phyloP scores from a whole-genome alignment of 805 yeast genomes.

The Saccharomyces eubayanus region DNA sequence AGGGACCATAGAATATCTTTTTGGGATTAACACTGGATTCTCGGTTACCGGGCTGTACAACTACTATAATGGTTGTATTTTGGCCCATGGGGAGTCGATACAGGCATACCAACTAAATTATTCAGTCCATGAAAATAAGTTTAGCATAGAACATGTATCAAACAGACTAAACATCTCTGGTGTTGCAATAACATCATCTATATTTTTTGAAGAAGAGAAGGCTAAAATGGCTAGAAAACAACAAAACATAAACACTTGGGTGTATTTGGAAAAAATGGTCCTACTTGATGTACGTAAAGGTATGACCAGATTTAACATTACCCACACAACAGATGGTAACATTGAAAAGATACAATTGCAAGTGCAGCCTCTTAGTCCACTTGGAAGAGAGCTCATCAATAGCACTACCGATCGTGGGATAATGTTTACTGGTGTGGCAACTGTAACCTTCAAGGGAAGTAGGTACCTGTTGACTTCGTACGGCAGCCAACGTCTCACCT shows the following conservation, averaged over 20 bases:
- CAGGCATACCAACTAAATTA: conserved; percentile 29
- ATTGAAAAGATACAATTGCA: neutral
- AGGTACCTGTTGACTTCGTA: neutral
- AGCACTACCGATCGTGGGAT: neutral
- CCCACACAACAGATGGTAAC: neutral
- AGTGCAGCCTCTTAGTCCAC: neutral
- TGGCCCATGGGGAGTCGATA: conserved; percentile 29
- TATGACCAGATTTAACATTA: neutral
- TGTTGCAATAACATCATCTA: conserved; percentile 4
- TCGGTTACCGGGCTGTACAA: conserved; percentile 19
- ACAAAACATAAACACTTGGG: neutral
- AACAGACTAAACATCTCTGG: conserved; percentile 14
- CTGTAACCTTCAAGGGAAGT: neutral
- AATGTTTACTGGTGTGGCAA: neutral
- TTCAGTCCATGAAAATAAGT: conserved; percentile 30
- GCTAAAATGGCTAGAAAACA: neutral
- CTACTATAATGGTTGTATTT: conserved; percentile 23
- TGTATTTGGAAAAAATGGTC: neutral
- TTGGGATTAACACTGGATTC: conserved; percentile 14
- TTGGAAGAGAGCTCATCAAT: neutral
- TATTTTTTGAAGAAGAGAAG: neutral
- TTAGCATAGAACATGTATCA: conserved; percentile 22
- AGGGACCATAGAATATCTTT: conserved; percentile 26
- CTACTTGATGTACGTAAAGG: neutral
- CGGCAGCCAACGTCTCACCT: neutral